phyloP scores from a whole-genome alignment of 2,329 filamentous ascomycete species.

The Aspergillus sp. region DNA sequence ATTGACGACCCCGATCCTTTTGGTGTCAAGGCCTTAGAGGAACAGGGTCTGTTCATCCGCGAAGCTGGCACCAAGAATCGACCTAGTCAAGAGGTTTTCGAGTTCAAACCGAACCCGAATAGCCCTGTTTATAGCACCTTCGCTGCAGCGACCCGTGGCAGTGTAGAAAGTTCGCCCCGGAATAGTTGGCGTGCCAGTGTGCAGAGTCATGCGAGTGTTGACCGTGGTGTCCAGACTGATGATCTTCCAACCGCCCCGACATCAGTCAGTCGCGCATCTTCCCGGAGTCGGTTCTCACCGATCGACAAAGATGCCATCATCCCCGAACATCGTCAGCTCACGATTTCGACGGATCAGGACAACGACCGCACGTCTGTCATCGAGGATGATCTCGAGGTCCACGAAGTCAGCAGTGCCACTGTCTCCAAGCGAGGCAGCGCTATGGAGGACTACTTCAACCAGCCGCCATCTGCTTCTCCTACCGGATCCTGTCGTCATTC shows the following conservation, averaged over 20 bases:
- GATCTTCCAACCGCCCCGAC: conserved; percentile 35
- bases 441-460: conserved; percentile 14
- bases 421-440: conserved; percentile 41
- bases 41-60: conserved; percentile 75
- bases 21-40: conserved; percentile 79
- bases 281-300: conserved; percentile 19
- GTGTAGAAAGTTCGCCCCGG: conserved; percentile 56
- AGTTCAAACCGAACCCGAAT: conserved; percentile 68
- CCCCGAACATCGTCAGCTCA: conserved; percentile 10
- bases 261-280: conserved; percentile 29
- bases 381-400: conserved; percentile 28
- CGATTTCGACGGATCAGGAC: conserved; percentile 6
- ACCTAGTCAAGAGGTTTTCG: conserved; percentile 72
- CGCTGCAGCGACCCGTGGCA: conserved; percentile 56
- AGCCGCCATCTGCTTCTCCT: conserved; percentile 36
- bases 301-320: conserved; percentile 16
- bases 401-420: conserved; percentile 49
- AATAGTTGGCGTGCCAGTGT: conserved; percentile 66
- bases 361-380: conserved; percentile 8
- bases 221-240: conserved; percentile 64
- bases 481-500: conserved; percentile 56
- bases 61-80: conserved; percentile 75
- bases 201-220: conserved; percentile 52
- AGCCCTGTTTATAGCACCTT: conserved; percentile 53
- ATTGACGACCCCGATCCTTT: conserved; percentile 83